These are phyloP conservation scores for Lentinula sp. DNA, from an alignment of 768 basidiomycete genomes.

Conservation along the genomic window DNA sequence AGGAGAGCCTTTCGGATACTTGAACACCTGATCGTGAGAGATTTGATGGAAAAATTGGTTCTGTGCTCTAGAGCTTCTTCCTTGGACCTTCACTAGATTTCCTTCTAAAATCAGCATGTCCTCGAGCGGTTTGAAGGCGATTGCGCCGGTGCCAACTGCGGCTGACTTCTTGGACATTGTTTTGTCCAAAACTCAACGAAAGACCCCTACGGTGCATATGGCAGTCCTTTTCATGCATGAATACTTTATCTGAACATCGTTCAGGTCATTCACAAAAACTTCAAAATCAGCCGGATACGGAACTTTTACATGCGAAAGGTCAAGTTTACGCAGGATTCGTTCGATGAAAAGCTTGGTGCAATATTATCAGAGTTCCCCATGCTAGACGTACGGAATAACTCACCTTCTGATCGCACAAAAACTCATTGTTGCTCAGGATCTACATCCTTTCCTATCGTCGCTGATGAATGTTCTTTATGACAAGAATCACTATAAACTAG, in stretches of 20 bases:
- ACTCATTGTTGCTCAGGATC: constrained; percentile 41
- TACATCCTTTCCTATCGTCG: constrained; percentile 94
- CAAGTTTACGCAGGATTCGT: constrained; percentile 96
- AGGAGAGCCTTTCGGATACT: too few species aligned
- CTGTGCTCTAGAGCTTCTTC: background rate
- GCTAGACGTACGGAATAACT: constrained; percentile 66
- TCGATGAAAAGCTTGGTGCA: constrained; percentile 90
- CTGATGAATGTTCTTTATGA: constrained; percentile 98
- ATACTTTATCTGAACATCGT: background rate
- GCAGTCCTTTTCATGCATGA: background rate
- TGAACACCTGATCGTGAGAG: background rate
- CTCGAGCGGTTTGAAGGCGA: constrained; percentile 90
- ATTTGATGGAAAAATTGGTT: background rate
- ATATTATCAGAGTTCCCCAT: constrained; percentile 97
- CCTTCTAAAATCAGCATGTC: constrained; percentile 35
- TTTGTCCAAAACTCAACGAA: constrained; percentile 89
- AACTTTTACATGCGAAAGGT: constrained; percentile 99
- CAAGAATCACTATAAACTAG: constrained; percentile 99
- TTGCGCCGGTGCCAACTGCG: constrained; percentile 97
- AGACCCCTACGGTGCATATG: constrained; percentile 84
- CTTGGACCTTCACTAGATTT: background rate
- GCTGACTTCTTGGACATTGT: constrained; percentile 93
- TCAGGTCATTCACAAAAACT: constrained; percentile 98
- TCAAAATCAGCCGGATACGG: constrained; percentile 98
- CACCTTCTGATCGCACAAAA: background rate